phyloP scores from a whole-genome alignment of 2,329 filamentous ascomycete species.

The Ophiocordyceps unilateralis region DNA sequence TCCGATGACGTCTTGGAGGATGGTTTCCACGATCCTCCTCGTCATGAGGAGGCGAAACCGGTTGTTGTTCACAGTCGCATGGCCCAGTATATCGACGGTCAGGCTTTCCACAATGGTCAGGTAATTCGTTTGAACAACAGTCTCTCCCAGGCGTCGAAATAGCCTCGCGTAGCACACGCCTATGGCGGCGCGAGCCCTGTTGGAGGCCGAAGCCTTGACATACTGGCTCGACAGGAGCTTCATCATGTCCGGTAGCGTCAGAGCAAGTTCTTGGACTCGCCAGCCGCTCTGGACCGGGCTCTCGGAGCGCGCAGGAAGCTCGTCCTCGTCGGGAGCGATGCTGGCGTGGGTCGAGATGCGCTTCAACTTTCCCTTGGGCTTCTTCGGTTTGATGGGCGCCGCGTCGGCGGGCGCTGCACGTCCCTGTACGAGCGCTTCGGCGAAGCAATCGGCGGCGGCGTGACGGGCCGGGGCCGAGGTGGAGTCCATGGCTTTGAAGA shows the following conservation, averaged over 20 bases:
- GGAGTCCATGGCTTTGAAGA: conserved; percentile 81
- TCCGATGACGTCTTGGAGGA: conserved; percentile 72
- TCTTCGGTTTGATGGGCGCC: conserved; percentile 46
- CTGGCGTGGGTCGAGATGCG: conserved; percentile 42
- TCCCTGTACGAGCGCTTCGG: conserved; percentile 65
- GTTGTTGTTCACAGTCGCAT: conserved; percentile 60
- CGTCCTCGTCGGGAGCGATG: conserved; percentile 56
- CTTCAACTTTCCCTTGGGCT: conserved; percentile 45
- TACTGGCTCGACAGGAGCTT: conserved; percentile 69
- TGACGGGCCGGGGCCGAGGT: conserved; percentile 58
- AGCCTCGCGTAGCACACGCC: conserved; percentile 76
- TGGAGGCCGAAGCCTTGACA: conserved; percentile 58
- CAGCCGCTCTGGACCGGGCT: conserved; percentile 54
- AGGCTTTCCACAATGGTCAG: conserved; percentile 65
- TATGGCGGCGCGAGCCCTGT: conserved; percentile 65
- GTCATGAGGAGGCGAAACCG: conserved; percentile 76
- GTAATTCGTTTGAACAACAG: conserved; percentile 70
- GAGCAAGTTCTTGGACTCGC: conserved; percentile 53
- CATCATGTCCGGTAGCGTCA: conserved; percentile 64
- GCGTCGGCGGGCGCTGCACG: conserved; percentile 33
- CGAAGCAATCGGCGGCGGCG: conserved; percentile 71
- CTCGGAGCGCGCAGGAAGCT: conserved; percentile 46
- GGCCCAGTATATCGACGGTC: conserved; percentile 62
- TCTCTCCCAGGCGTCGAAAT: conserved; percentile 62
- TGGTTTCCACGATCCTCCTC: conserved; percentile 65